Evolutionary conservation across 2,329 filamentous ascomycete species (phyloP), one percentile per base, ranked within the genome.

Genomic region (Seiridium unicorne): DNA sequence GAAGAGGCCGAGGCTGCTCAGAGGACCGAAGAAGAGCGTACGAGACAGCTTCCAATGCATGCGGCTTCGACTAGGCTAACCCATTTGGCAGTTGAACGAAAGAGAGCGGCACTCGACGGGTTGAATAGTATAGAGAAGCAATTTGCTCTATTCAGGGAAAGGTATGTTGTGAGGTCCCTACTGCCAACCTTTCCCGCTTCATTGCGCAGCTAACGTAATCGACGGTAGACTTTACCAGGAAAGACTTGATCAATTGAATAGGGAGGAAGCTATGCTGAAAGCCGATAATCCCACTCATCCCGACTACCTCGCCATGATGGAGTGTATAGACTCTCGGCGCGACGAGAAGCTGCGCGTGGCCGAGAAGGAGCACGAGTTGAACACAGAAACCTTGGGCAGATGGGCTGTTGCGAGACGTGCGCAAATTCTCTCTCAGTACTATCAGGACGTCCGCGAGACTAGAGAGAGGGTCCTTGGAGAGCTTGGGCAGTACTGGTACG

Each of bases 351-450:
- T 96, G 56, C 85, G 87, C 63, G 85, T 91, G 66, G 91, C 94
- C 68, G 84, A 90, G 57, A 87, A 86, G 32, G 85, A 95, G 65
- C 84, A 90, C 64, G 84, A 88, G 62, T 90, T 92, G 71, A 90
- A 91, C 66, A 78, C 91, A 65, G 83, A 90, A 70, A 86, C 91
- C 2, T 82, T 96, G 36, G 83, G 90, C 66, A 88, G 84, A 62
- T 89, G 89, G 66, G 91, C 90, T 26, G 84, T 96, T 35, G 93
- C 92, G 26, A 90, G 93, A 66, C 87, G 93, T 63, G 87, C 92
- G 57, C 93, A 97, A 72, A 86, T 94, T 58, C 91, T 96, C 76
- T 90, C 90, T 61, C 93, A 97, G 69, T 98, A 91, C 74, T 93
- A 93, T 74, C 95, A 99, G 74, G 86, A 87, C 53, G 85, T 93